Percentiles rank a stretch among this genome's conserved stretches.
These are phyloP conservation scores for Porphyrellus sp. DNA, from an alignment of 1,284 basidiomycete genomes.

Conservation along the genomic window DNA sequence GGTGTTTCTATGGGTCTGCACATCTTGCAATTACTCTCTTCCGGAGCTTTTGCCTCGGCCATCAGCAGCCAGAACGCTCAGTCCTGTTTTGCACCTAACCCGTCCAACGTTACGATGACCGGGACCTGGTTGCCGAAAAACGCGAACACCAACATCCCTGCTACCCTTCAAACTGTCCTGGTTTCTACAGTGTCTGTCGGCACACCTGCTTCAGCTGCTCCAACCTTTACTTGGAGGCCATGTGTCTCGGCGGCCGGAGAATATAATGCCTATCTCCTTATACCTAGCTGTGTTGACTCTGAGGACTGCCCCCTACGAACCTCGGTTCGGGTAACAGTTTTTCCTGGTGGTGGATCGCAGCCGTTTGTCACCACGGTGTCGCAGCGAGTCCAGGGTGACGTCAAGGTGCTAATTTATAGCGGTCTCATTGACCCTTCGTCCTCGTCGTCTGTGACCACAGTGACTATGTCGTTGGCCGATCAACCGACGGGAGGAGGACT, in stretches of 20 bases:
- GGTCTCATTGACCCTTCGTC: constrained; percentile 79
- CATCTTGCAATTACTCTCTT: constrained; percentile 85
- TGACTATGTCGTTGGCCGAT: constrained; percentile 67
- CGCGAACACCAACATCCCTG: constrained; percentile 71
- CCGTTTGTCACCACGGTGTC: constrained; percentile 70
- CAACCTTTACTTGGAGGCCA: constrained; percentile 86
- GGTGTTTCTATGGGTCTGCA: constrained; percentile 83
- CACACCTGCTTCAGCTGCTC: constrained; percentile 56
- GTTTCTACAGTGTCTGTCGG: constrained; percentile 67
- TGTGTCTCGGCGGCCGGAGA: constrained; percentile 85
- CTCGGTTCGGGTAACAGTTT: constrained; percentile 79
- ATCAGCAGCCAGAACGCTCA: constrained; percentile 55
- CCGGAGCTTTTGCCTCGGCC: constrained; percentile 83
- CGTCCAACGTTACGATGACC: constrained; percentile 61
- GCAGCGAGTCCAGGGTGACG: constrained; percentile 72
- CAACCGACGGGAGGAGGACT: constrained; percentile 58
- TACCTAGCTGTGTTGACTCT: constrained; percentile 83
- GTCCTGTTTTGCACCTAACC: constrained; percentile 73
- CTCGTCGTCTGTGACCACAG: constrained; percentile 68
- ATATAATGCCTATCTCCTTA: constrained; percentile 81
- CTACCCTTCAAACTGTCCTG: constrained; percentile 75
- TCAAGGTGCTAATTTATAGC: constrained; percentile 65
- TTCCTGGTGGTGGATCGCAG: constrained; percentile 64
- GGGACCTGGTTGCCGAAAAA: constrained; percentile 69
- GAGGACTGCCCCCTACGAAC: constrained; percentile 83